Conservation (phyloP, 441 rosid species). For the Lepidium campestre region DNA sequence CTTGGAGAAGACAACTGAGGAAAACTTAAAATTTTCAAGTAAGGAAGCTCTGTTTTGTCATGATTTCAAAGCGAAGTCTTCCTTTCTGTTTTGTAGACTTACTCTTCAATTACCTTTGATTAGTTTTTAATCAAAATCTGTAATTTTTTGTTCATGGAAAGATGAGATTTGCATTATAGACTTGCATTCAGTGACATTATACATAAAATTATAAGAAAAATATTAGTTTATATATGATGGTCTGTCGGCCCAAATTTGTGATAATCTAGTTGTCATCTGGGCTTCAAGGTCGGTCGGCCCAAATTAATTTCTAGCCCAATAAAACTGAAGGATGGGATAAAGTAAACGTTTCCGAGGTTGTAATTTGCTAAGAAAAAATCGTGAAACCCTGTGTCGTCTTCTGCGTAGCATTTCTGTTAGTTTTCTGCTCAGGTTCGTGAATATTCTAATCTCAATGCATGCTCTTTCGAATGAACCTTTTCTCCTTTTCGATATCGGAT, state of each 20-base stretch:
- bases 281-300: not conserved
- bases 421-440: conserved; percentile 20
- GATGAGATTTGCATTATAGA: not conserved
- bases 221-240: not conserved
- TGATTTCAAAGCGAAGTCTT: conserved; percentile 9
- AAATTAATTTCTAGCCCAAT: not conserved
- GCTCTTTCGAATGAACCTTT: not conserved
- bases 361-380: not conserved
- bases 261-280: not conserved
- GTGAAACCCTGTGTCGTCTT: not conserved
- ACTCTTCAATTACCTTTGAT: conserved; percentile 14
- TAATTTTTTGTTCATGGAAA: conserved; percentile 24
- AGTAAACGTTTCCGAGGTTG: not conserved
- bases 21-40: not conserved
- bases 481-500: not conserved
- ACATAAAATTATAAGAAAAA: not conserved
- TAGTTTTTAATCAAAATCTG: conserved; percentile 19
- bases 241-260: not conserved
- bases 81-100: conserved; percentile 15
- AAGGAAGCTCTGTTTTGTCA: conserved; percentile 7
- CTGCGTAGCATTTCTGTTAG: conserved; percentile 4
- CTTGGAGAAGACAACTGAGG: conserved; percentile 54
- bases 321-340: not conserved
- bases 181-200: not conserved
- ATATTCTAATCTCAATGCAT: conserved; percentile 15